phyloP scores from a whole-genome alignment of 805 yeast species.

The Yamadazyma endophytica region DNA sequence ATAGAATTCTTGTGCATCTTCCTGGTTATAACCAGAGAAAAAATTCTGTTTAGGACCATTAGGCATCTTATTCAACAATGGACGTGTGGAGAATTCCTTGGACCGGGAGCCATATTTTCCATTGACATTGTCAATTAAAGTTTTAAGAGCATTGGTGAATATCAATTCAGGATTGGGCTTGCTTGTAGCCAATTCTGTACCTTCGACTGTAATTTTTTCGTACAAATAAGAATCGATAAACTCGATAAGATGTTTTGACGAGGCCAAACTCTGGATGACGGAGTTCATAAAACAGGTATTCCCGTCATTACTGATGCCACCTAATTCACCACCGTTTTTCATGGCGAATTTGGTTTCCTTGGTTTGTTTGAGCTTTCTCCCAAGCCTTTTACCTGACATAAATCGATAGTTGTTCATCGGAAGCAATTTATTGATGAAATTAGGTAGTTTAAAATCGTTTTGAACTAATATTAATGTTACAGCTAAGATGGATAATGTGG shows the following conservation, averaged over 20 bases:
- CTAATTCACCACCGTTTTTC: slow-evolving; percentile 67
- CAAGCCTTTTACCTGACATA: slow-evolving; percentile 7
- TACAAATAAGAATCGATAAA: slow-evolving; percentile 47
- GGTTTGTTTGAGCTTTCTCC: slow-evolving; percentile 11
- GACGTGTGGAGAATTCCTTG: slow-evolving; percentile 59
- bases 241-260: slow-evolving; percentile 55
- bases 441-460: not conserved
- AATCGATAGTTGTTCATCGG: slow-evolving; percentile 7
- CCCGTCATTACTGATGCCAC: slow-evolving; percentile 87
- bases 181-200: slow-evolving; percentile 10
- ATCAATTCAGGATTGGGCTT: slow-evolving; percentile 24
- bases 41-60: slow-evolving; percentile 76
- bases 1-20: slow-evolving; percentile 95
- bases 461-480: too few relatives aligned
- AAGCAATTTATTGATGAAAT: not conserved
- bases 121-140: slow-evolving; percentile 54
- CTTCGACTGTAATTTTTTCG: slow-evolving; percentile 17
- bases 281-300: slow-evolving; percentile 94
- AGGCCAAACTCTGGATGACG: slow-evolving; percentile 78
- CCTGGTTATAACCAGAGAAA: slow-evolving; percentile 84
- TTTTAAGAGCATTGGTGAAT: slow-evolving; percentile 53
- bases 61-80: slow-evolving; percentile 62
- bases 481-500: slow-evolving; percentile 5
- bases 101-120: slow-evolving; percentile 48
- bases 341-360: slow-evolving; percentile 39